Evolutionary conservation across 345 rosid genomes (phyloP), one percentile per base, ranked within the genome.

Genomic region (Dimocarpus longan): DNA sequence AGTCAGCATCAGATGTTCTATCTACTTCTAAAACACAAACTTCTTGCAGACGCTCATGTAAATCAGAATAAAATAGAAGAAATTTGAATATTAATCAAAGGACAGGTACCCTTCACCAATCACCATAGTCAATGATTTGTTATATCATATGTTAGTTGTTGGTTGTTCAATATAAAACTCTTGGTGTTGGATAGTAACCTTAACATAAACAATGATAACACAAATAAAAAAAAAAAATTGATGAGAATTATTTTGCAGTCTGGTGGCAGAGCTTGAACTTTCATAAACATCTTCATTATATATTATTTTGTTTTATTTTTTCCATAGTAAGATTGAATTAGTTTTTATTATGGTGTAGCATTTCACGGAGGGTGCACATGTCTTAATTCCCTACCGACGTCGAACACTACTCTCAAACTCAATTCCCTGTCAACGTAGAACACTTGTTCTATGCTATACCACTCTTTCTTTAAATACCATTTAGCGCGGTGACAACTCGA

Each of bases 21-120:
- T 64, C 83, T 74, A 71, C 78, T 22, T 32, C 43, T 81, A 12
- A 71, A 69, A 48, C 84, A 77, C 68, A 13, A 57, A 26, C 21
- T 66, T 70, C 66, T 76, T 79, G 75, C 19, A 24, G 3, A 26
- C 68, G 46, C 48, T 63, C n/a, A 60, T 40, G 37, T 12, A 60
- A 57, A 39, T 73, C 22, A 59, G 21, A 15, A 8, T 15, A 2
- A 21, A 19, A 21, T 3, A 37, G 22, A 42, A 64, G 13, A 13
- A 3, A 12, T 46, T 15, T 8, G 5, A 56, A 10, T 0, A 57
- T 57, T 5, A 62, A 21, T 42, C 10, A 21, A 22, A 59, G 59
- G 43, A 15, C n/a, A 46, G 44, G 37, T 26, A 48, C 26, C 24
- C 56, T 44, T 26, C 26, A 26, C 59, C 77, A 24, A 43, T 46